Evolutionary conservation across 2,329 filamentous ascomycete species (phyloP).

Genomic region (Dactylellina parvicollis): DNA sequence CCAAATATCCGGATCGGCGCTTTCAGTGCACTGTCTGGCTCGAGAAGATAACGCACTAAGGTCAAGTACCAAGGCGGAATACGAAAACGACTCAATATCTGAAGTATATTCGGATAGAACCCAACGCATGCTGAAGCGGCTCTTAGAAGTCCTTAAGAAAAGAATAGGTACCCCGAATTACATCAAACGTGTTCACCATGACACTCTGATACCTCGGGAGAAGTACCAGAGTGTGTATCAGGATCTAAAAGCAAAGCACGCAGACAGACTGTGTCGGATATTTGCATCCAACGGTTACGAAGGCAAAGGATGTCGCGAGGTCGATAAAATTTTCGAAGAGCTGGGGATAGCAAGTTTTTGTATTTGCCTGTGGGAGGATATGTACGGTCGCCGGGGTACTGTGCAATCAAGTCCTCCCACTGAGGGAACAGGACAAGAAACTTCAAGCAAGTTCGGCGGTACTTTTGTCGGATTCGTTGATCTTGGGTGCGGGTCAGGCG

Average conservation of each 20-base stretch:
- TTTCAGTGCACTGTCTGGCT: conserved; percentile 29
- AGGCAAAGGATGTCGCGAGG: conserved; percentile 81
- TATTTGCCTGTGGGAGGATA: conserved; percentile 86
- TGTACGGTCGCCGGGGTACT: conserved; percentile 68
- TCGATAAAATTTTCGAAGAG: conserved; percentile 91
- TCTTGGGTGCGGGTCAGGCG: conserved; percentile 92
- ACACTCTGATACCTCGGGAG: conserved; percentile 79
- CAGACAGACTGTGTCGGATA: conserved; percentile 66
- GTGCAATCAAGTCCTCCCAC: conserved; percentile 56
- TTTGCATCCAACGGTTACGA: conserved; percentile 77
- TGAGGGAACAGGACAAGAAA: conserved; percentile 51
- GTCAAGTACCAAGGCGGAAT: background rate
- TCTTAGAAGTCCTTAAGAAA: conserved; percentile 41
- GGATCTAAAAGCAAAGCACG: conserved; percentile 80
- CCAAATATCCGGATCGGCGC: background rate
- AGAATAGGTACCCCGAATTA: conserved; percentile 67
- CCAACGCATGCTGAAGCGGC: conserved; percentile 36
- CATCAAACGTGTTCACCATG: conserved; percentile 83
- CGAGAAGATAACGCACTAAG: background rate
- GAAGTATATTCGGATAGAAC: conserved; percentile 18
- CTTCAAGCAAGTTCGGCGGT: conserved; percentile 52
- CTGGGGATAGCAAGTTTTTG: conserved; percentile 89
- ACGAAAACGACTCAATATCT: background rate
- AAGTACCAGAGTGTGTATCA: conserved; percentile 84
- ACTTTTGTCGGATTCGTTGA: conserved; percentile 90